Conservation (phyloP, 2,329 filamentous ascomycete genomes). For the Aspergillus proliferans region DNA sequence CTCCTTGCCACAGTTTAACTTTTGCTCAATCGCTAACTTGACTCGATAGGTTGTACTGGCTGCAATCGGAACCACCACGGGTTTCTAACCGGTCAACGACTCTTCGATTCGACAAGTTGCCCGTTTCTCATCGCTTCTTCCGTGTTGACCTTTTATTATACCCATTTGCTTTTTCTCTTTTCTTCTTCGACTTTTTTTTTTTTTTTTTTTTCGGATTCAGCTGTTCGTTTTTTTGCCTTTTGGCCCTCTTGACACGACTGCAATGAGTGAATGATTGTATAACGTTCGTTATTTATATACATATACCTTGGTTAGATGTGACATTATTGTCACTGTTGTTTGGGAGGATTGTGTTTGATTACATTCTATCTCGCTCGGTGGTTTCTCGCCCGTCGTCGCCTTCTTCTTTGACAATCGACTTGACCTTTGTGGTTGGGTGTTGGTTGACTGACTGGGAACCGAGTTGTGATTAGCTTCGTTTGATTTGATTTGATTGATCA, state of each 20-base stretch:
- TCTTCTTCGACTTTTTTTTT: neutral
- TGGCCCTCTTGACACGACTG: slow-evolving; percentile 23
- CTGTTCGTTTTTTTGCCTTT: neutral
- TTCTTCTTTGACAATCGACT: too few species aligned
- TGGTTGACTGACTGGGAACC: too few species aligned
- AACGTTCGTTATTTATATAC: slow-evolving; percentile 16
- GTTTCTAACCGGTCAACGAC: slow-evolving; percentile 18
- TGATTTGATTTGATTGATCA: too few species aligned
- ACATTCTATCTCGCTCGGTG: neutral
- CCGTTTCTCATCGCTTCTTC: neutral
- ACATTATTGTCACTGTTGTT: slow-evolving; percentile 5
- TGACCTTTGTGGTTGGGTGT: too few species aligned
- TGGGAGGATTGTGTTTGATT: neutral
- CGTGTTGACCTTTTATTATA: slow-evolving; percentile 4
- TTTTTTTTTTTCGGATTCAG: neutral
- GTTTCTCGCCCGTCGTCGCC: neutral
- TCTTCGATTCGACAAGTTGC: neutral
- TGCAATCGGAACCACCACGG: slow-evolving; percentile 28
- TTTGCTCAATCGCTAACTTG: slow-evolving; percentile 1
- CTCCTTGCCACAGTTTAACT: too few species aligned
- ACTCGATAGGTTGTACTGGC: slow-evolving; percentile 21
- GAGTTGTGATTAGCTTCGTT: too few species aligned
- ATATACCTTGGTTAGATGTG: neutral
- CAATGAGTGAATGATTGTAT: slow-evolving; percentile 25
- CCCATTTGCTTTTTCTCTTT: slow-evolving; percentile 5